Evolutionary conservation across 2,329 filamentous ascomycete genomes (phyloP), one percentile per base, ranked within the genome.

Genomic region (Chaetomium olivaceum): DNA sequence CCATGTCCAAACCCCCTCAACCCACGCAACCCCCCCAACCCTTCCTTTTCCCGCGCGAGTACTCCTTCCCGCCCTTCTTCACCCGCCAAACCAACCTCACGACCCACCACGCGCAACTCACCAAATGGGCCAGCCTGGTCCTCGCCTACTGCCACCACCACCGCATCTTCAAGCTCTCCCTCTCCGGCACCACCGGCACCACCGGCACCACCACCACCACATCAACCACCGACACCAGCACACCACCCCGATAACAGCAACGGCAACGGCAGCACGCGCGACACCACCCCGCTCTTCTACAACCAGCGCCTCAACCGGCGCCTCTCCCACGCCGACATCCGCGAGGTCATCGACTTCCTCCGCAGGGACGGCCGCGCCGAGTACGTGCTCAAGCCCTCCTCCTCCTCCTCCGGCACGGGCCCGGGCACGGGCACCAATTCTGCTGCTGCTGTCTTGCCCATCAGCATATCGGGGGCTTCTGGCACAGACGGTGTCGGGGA

Each of bases 91-190:
- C 89, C 43, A 92, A 92, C 80, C 82, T 87, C 67, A 85, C 85
- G 33, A 94, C 91, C 11, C 89, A 85, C 75, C 86, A 89, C 78
- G 87, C 89, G 55, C 92, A 95, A 75, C 88, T 93, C 67, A 82
- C 85, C 66, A 93, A 93, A 79, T 99, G 95, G 95, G 88, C 90
- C n/a, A 78, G 86, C 36, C 86, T 97, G 19, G 87, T 98, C 74
- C 92, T 93, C 67, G 79, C 89, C 74, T 97, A 96, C 88, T 92
- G 91, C 78, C 87, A 87, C 0, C 85, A 91, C 79, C 83, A 94
- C 80, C 88, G 87, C 71, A 80, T 93, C 74, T 97, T 89, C 82
- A 87, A 87, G 63, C 86, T 98, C 63, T 85, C 89, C 4, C 81
- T 96, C 61, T 80, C 79, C 61, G 81, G 86, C 62, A 81, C 88